phyloP scores from a whole-genome alignment of 441 rosid species.

The Populus hybrid region DNA sequence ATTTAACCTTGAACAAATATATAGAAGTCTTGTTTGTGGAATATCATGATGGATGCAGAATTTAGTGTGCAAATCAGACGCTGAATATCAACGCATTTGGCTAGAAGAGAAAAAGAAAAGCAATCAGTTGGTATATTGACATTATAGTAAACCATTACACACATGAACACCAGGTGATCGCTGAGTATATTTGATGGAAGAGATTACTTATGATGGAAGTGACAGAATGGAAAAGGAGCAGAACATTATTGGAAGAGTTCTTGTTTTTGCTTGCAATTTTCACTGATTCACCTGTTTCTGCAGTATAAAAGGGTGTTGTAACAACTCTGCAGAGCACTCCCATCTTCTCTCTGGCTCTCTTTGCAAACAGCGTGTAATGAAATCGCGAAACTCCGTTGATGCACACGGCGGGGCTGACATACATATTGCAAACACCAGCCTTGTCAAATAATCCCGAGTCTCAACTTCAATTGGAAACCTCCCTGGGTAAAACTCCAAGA shows the following conservation, averaged over 20 bases:
- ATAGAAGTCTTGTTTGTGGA: too few relatives aligned
- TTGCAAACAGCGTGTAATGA: constrained; percentile 74
- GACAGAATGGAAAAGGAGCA: too few relatives aligned
- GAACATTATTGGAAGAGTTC: too few relatives aligned
- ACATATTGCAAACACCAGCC: constrained; percentile 86
- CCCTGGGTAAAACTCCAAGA: constrained; percentile 78
- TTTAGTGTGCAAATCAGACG: not conserved
- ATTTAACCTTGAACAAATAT: too few relatives aligned
- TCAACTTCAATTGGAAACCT: constrained; percentile 70
- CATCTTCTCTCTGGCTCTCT: constrained; percentile 68
- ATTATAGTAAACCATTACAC: not conserved
- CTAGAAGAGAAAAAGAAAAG: too few relatives aligned
- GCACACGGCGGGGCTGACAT: constrained; percentile 62
- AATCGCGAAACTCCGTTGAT: constrained; percentile 59
- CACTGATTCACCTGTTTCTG: too few relatives aligned
- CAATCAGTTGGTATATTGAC: not conserved
- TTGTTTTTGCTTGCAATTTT: too few relatives aligned
- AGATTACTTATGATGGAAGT: too few relatives aligned
- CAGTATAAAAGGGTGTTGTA: constrained; percentile 71
- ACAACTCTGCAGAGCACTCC: constrained; percentile 49
- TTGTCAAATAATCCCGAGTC: constrained; percentile 88
- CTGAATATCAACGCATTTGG: too few relatives aligned
- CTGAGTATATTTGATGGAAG: not conserved
- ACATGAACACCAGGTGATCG: not conserved
- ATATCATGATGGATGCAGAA: too few relatives aligned